These are phyloP conservation scores for Ochromonas danica DNA, from an alignment of 108 stramenopile genomes.

Conservation along the genomic window DNA sequence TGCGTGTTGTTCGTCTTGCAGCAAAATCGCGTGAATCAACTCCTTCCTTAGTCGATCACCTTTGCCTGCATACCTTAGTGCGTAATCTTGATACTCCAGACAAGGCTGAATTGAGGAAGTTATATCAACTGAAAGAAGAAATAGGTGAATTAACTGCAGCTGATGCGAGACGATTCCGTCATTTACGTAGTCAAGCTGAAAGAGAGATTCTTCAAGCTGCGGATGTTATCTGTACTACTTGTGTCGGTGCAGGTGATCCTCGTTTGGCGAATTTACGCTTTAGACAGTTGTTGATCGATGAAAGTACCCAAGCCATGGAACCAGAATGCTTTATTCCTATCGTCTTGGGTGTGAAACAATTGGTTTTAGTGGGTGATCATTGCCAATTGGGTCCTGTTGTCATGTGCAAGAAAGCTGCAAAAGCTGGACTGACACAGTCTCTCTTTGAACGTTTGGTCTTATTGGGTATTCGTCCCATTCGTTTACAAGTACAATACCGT, in stretches of 20 bases:
- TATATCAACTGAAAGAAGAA: constrained; percentile 85
- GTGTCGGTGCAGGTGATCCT: constrained; percentile 94
- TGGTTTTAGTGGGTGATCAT: constrained; percentile 98
- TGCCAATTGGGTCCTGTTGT: constrained; percentile 97
- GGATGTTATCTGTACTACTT: constrained; percentile 97
- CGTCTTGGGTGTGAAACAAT: constrained; percentile 92
- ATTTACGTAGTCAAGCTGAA: constrained; percentile 67
- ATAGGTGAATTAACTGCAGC: constrained; percentile 83
- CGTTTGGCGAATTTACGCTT: constrained; percentile 91
- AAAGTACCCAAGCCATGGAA: constrained; percentile 98
- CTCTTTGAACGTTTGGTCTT: constrained; percentile 93
- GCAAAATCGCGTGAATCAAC: constrained; percentile 90
- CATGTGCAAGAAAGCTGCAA: constrained; percentile 93
- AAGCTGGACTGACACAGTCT: constrained; percentile 85
- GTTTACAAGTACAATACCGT: constrained; percentile 96
- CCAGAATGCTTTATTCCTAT: constrained; percentile 93
- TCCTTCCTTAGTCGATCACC: constrained; percentile 75
- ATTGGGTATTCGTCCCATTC: constrained; percentile 88
- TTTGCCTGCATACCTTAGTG: constrained; percentile 82
- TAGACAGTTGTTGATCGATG: constrained; percentile 95
- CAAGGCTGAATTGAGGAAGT: constrained; percentile 80
- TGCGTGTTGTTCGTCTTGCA: constrained; percentile 84
- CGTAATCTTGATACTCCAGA: constrained; percentile 47
- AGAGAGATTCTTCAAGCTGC: constrained; percentile 94
- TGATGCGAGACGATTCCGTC: constrained; percentile 83